phyloP scores from a whole-genome alignment of 495 filamentous ascomycete species.

The Neurospora hispaniola region DNA sequence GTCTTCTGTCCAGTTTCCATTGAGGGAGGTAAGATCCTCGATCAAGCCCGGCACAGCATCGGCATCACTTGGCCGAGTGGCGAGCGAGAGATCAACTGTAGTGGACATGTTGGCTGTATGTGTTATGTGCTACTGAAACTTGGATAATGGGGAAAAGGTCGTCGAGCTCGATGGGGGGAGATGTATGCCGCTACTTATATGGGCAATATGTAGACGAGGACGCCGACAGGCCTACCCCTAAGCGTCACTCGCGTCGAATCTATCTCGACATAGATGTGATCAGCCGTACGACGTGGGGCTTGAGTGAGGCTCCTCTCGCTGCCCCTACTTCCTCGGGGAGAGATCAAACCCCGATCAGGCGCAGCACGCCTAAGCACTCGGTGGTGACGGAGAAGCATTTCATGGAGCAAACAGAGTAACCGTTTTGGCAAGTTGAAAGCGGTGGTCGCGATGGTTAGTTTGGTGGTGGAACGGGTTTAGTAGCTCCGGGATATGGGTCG shows the following conservation, averaged over 20 bases:
- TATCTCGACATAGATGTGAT: background rate
- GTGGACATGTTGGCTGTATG: background rate
- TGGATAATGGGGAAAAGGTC: background rate
- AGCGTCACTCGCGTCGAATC: background rate
- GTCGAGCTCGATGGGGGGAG: background rate
- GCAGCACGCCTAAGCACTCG: too few relatives aligned
- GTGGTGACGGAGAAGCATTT: background rate
- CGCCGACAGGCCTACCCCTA: background rate
- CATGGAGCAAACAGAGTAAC: background rate
- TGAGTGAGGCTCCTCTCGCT: too few relatives aligned
- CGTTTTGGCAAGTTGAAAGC: background rate
- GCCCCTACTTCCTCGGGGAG: too few relatives aligned
- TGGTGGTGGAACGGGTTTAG: background rate
- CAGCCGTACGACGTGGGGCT: background rate
- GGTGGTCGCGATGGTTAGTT: background rate
- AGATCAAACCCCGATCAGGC: too few relatives aligned
- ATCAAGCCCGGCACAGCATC: constrained; percentile 7
- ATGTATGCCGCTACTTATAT: background rate
- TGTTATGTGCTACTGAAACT: background rate
- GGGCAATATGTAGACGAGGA: background rate
- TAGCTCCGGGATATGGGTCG: background rate
- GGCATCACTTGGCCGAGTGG: constrained; percentile 7
- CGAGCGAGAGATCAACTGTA: constrained; percentile 8
- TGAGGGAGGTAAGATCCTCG: constrained; percentile 6
- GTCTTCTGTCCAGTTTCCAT: background rate